These are phyloP conservation scores for Vigna unguiculata DNA, from an alignment of 306 rosid species.

Conservation along the genomic window DNA sequence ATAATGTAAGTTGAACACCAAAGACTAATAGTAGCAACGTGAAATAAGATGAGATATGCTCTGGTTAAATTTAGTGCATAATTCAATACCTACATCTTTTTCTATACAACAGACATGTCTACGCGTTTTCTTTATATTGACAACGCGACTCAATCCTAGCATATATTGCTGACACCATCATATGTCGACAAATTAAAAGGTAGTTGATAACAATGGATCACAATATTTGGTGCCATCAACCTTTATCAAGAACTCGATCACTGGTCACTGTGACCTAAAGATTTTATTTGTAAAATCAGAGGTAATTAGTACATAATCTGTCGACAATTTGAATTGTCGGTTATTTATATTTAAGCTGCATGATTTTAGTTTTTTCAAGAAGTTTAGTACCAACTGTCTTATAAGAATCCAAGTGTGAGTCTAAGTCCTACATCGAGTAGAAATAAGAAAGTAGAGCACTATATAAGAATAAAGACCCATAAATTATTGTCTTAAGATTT, in stretches of 20 bases:
- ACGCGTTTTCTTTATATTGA: conserved; percentile 5
- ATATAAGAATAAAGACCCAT: too few species aligned
- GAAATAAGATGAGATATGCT: conserved; percentile 20
- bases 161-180: background rate
- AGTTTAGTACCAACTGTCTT: background rate
- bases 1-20: background rate
- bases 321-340: too few species aligned
- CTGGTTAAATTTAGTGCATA: background rate
- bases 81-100: background rate
- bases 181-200: background rate
- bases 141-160: background rate
- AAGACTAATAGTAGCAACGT: background rate
- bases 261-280: too few species aligned
- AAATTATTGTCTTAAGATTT: too few species aligned
- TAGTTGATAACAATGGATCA: background rate
- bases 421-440: too few species aligned
- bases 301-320: too few species aligned
- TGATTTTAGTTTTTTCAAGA: background rate
- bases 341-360: background rate
- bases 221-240: conserved; percentile 10
- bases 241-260: background rate
- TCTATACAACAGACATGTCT: conserved; percentile 1
- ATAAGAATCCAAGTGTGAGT: too few species aligned
- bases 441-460: too few species aligned
- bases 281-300: too few species aligned